Conservation (phyloP, 1,139 yeast species). For the Casaregolazyma suthepensis region DNA sequence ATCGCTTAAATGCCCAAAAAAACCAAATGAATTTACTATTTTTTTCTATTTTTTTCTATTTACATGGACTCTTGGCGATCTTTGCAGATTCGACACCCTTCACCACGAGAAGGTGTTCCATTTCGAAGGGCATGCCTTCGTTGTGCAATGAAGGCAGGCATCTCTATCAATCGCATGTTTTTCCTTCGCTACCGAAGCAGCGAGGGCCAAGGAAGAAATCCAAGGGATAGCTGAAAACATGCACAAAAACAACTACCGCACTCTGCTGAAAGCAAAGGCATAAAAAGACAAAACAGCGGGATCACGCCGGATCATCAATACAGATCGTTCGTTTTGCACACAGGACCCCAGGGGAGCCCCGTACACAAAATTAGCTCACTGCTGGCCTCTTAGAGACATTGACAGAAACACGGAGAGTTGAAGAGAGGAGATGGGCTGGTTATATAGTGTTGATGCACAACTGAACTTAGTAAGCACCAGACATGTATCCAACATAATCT, state of each 20-base stretch:
- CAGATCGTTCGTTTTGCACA: neutral
- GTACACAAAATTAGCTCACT: neutral
- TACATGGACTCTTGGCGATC: neutral
- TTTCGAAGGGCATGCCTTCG: neutral
- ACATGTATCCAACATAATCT: no score
- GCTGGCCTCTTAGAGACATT: neutral
- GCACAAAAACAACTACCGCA: neutral
- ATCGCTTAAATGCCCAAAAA: no score
- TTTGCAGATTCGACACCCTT: neutral
- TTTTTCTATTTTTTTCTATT: neutral
- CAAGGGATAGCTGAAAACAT: neutral
- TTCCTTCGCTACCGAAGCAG: neutral
- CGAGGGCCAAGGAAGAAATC: neutral
- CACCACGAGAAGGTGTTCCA: neutral
- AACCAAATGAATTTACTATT: no score
- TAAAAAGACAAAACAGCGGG: neutral
- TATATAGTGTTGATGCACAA: neutral
- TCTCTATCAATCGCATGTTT: neutral
- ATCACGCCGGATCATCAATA: neutral
- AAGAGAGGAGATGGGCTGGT: neutral
- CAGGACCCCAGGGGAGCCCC: neutral
- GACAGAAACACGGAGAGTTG: neutral
- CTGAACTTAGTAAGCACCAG: no score
- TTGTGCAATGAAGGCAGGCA: neutral
- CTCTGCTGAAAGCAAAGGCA: no score